A percentile compares a stretch with the other conserved stretches of the same genome.
phyloP scores from a whole-genome alignment of 345 rosid genomes.

The Aquilaria malaccensis region DNA sequence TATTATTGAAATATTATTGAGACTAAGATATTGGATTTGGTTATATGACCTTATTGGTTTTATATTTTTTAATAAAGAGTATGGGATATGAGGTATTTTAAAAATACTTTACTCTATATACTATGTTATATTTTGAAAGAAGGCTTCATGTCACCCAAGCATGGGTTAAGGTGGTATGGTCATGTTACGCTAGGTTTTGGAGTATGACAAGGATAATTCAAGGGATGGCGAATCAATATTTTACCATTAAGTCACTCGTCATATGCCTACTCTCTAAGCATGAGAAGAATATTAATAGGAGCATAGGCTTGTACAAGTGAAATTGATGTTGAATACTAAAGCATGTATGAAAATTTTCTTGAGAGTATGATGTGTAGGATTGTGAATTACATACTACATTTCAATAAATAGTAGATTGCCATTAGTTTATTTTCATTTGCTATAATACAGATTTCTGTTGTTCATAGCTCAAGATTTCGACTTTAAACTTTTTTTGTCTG shows the following conservation, averaged over 20 bases:
- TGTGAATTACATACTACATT: constrained; percentile 11
- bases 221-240: constrained; percentile 43
- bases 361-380: constrained; percentile 14
- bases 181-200: too few relatives aligned
- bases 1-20: too few relatives aligned
- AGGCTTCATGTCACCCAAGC: too few relatives aligned
- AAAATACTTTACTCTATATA: too few relatives aligned
- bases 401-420: constrained; percentile 5
- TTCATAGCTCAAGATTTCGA: background rate
- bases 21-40: too few relatives aligned
- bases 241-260: constrained; percentile 47
- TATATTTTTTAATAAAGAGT: too few relatives aligned
- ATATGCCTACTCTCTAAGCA: constrained; percentile 59
- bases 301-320: constrained; percentile 33
- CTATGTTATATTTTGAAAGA: too few relatives aligned
- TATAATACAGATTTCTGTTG: background rate
- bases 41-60: too few relatives aligned
- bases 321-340: constrained; percentile 12
- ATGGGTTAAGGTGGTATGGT: too few relatives aligned
- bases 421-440: constrained; percentile 15
- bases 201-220: constrained; percentile 34
- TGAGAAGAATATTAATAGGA: constrained; percentile 73
- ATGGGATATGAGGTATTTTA: too few relatives aligned
- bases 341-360: constrained; percentile 7
- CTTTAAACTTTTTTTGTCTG: constrained; percentile 19